phyloP scores from a whole-genome alignment of 371 early-diverging fungal species.

The Choanephora cucurbitarum region DNA sequence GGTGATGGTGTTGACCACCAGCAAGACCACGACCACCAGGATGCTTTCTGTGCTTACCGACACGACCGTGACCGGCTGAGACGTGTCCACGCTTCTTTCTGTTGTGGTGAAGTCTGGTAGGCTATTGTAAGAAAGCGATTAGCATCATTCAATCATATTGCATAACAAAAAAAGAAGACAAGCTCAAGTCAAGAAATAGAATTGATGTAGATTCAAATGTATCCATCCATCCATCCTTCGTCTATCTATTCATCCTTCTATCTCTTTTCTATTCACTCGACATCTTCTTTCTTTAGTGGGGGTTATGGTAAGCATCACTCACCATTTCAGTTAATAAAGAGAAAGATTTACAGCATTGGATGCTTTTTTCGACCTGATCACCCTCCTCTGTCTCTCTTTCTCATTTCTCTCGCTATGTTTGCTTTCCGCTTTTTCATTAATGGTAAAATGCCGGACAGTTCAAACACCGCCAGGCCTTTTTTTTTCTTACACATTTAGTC shows the following conservation, averaged over 20 bases:
- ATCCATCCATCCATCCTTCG: conserved; percentile 18
- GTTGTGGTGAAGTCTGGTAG: conserved; percentile 85
- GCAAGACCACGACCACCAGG: conserved; percentile 99
- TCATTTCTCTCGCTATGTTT: too few relatives aligned
- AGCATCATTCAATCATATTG: not conserved
- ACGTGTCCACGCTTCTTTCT: conserved; percentile 94
- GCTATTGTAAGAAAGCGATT: conserved; percentile 46
- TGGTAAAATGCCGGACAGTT: too few relatives aligned
- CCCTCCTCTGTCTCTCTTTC: too few relatives aligned
- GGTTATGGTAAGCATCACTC: conserved; percentile 10
- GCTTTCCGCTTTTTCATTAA: too few relatives aligned
- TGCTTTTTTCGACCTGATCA: too few relatives aligned
- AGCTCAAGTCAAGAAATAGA: too few relatives aligned
- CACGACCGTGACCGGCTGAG: conserved; percentile 93
- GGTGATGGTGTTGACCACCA: conserved; percentile 99
- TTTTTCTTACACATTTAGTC: too few relatives aligned
- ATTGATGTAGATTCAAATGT: too few relatives aligned
- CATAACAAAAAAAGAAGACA: too few relatives aligned
- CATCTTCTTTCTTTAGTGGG: too few relatives aligned
- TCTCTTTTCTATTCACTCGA: not conserved
- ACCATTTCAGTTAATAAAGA: conserved; percentile 38
- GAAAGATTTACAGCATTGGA: conserved; percentile 12
- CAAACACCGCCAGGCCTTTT: too few relatives aligned
- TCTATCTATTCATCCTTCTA: conserved; percentile 15
- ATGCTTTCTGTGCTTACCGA: conserved; percentile 99